phyloP scores from a whole-genome alignment of 1,284 basidiomycete species.

The Papiliotrema terrestris region DNA sequence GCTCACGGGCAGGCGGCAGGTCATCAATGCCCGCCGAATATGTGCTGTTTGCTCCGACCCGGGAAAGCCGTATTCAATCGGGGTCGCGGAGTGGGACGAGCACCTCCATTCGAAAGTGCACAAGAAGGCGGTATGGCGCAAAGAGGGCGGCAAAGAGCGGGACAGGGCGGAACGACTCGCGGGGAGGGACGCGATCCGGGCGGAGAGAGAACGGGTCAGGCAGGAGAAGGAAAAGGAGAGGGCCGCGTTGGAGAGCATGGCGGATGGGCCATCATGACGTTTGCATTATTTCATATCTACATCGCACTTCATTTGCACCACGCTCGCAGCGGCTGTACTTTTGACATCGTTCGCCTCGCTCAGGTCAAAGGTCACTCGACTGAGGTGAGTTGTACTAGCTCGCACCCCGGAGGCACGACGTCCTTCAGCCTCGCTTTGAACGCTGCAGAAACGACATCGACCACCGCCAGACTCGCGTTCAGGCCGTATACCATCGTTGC shows the following conservation, averaged over 20 bases:
- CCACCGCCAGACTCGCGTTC: slow-evolving; percentile 74
- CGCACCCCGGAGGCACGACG: not conserved
- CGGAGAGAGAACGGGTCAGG: slow-evolving; percentile 15
- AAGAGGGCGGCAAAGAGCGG: slow-evolving; percentile 5
- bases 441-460: slow-evolving; percentile 77
- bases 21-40: slow-evolving; percentile 60
- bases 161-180: slow-evolving; percentile 18
- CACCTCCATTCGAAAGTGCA: slow-evolving; percentile 65
- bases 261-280: not conserved
- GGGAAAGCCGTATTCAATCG: slow-evolving; percentile 68
- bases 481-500: slow-evolving; percentile 89
- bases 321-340: too few relatives aligned
- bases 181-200: slow-evolving; percentile 16
- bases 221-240: not conserved
- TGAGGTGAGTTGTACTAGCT: slow-evolving; percentile 3
- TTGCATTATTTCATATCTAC: too few relatives aligned
- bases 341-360: too few relatives aligned
- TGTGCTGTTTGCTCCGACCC: slow-evolving; percentile 71
- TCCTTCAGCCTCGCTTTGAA: slow-evolving; percentile 44
- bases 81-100: slow-evolving; percentile 57
- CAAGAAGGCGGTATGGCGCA: slow-evolving; percentile 38
- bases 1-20: slow-evolving; percentile 52
- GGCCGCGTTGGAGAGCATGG: not conserved
- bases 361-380: not conserved
- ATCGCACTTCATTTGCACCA: too few relatives aligned